Base-by-base conservation (phyloP, 2,329 filamentous ascomycete genomes). In the Xenosphaeropsis pyriputrescens region DNA sequence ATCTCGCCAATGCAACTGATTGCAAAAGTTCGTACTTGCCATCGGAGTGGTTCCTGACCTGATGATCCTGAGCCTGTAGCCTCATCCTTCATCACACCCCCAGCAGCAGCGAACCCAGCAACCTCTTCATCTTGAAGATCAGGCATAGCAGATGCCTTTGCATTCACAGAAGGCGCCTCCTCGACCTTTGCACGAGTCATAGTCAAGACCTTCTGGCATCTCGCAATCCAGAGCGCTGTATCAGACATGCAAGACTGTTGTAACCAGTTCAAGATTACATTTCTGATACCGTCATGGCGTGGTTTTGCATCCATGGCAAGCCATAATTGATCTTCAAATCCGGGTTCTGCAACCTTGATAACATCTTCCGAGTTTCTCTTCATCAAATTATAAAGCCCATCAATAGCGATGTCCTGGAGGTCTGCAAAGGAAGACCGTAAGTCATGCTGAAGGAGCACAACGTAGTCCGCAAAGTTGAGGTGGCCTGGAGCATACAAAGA, bases 121-220 rank as follows among this genome's bases (percentile, higher is more conserved):
- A 94, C 89, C 56, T 98, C 93, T 55, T 98, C 91, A 53, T 98
- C 91, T 44, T 89, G 82, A 0, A 96, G 61, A 49, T 98, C 91
- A n/a, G 84, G 69, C 11, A 72, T 65, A 4, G 68, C 64, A 8
- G 63, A 67, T 6, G 59, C 55, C 48, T 65, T 71, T 9, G 63
- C 57, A 4, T 64, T 60, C 9, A 57, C 54, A 14, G 59, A 60
- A 5, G 60, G 54, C 1, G 64, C 55, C 32, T 70, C 65, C 32
- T 75, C 70, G 2, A 63, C 60, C 51, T 81, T 83, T 19, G 72
- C 69, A 45, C 84, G 76, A 0, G 84, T 93, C 68, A 93, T 93
- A 29, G 85, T 91, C 44, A 96, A 71, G 9, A 95, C 82, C 17
- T 73, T 77, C 50, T 96, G 91, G 54, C 86, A 93, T 35, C 86